These are phyloP conservation scores for Penicillium flavigenum DNA, from an alignment of 495 filamentous ascomycete species.

Conservation along the genomic window DNA sequence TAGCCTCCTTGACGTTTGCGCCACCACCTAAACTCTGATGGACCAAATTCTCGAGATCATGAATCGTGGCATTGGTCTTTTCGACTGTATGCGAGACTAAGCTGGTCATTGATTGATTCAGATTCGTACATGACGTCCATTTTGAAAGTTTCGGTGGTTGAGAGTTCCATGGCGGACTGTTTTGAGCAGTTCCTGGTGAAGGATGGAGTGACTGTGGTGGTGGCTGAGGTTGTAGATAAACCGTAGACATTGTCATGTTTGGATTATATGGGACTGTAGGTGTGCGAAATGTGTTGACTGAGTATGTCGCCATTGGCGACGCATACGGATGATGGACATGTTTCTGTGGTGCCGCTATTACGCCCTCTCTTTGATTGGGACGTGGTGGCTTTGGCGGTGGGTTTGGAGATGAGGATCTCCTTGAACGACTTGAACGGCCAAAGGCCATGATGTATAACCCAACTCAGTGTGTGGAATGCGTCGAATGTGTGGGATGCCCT, in stretches of 20 bases:
- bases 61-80: slow-evolving; percentile 24
- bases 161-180: neutral
- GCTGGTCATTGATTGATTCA: slow-evolving; percentile 19
- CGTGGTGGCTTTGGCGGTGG: slow-evolving; percentile 11
- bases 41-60: slow-evolving; percentile 20
- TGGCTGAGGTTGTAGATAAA: slow-evolving; percentile 4
- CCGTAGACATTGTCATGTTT: slow-evolving; percentile 5
- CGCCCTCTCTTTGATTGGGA: neutral
- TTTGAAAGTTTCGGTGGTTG: slow-evolving; percentile 6
- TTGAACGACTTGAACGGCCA: slow-evolving; percentile 1
- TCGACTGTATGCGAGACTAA: slow-evolving; percentile 18
- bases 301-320: neutral
- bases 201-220: neutral
- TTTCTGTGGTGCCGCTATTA: neutral
- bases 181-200: neutral
- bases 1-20: slow-evolving; percentile 43
- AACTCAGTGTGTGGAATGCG: neutral
- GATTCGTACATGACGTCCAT: slow-evolving; percentile 19
- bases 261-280: slow-evolving; percentile 3
- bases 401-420: slow-evolving; percentile 1
- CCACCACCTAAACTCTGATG: slow-evolving; percentile 18
- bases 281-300: slow-evolving; percentile 3
- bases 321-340: neutral
- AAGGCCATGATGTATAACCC: slow-evolving; percentile 1
- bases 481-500: neutral